Evolutionary conservation across 108 stramenopile species (phyloP), one percentile per base, ranked within the genome.

Genomic region (Nitzschia palea): DNA sequence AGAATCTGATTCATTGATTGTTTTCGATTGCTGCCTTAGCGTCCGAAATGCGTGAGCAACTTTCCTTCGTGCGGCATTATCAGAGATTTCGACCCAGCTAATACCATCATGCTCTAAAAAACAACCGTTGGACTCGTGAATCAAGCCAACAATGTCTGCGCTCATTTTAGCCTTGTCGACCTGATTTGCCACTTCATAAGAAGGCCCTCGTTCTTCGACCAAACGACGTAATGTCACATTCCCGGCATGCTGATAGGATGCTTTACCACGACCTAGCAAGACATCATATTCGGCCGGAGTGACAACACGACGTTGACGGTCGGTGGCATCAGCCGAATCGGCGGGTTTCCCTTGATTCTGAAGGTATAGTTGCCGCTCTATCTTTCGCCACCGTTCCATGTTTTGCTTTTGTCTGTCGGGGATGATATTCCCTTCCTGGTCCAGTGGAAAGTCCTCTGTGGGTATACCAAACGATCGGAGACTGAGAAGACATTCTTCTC

Each of bases 211-310:
- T 43, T 63, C 50, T 25, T 54, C 50, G 22, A 71, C 62, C 50
- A 71, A 15, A 20, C 15, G 23, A 34, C 70, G 36, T 27, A 71
- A 44, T n/a, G 26, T 18, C 4, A 61, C 54, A 37, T 71, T 71
- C 28, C 70, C 70, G 4, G 42, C 28, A 44, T 71, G 62, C 30
- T 31, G 50, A 29, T 60, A 60, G 18, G 45, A 47, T 0, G 62
- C 43, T 45, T 47, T 53, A 40, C 70, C 70, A 18, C 70, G 60
- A n/a, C 70, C 70, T 32, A 71, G 40, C 37, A 62, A 44, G 35
- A 63, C 51, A 30, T 63, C 60, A 9, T n/a, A 34, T 1, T 56
- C 47, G 2, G 31, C 22, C 17, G 73, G 71, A 47, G 50, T 29
- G 3, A 20, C 1, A 28, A 34, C 14, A 18, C 34, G 47, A 22